Base-by-base conservation (phyloP, 306 rosid species). In the Herpetospermum pedunculosum region DNA sequence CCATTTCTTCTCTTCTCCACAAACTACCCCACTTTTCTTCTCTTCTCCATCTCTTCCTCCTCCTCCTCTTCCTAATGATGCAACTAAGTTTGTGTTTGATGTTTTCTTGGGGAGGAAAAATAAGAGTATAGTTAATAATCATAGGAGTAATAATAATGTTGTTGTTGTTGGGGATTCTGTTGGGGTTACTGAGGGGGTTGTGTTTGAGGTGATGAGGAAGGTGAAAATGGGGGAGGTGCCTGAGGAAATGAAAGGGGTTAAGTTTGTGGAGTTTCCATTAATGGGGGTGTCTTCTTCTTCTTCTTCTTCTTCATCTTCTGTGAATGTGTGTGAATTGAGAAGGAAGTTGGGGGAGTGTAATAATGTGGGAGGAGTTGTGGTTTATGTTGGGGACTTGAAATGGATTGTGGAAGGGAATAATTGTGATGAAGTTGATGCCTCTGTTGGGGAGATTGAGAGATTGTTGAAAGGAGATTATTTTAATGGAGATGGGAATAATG, bases 301-400 rank as follows among this genome's bases (percentile, higher is more conserved):
- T 30, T 30, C 49, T 46, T 13, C 16, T 43, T 46, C 49, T 15
- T 4, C n/a, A n/a, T n/a, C n/a, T n/a, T n/a, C n/a, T n/a, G n/a
- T 14, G n/a, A 14, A 14, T 14, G 9, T 14, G 19, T 4, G 1
- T 57, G 67, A 59, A 41, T 30, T 59, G 25, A 59, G 41, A 4
- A 73, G 46, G 40, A 69, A 69, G 26, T 48, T 69, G 28, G 57
- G 21, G 12, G 52, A 44, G 21, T 69, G 15, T 2, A 15, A 37
- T 21, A 7, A 16, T 15, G 6, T 3, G n/a, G 13, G 11, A 25
- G 77, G 77, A 43, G 77, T 58, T 18, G 26, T 74, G n/a, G 14
- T 74, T 29, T 74, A 74, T 29, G n/a, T 74, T 9, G 77, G 77
- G 34, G 77, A 74, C 8, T 43, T 74, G 43, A 74, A 23, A 41